Evolutionary conservation across 345 rosid species (phyloP).

Genomic region (Kernera saxatilis): DNA sequence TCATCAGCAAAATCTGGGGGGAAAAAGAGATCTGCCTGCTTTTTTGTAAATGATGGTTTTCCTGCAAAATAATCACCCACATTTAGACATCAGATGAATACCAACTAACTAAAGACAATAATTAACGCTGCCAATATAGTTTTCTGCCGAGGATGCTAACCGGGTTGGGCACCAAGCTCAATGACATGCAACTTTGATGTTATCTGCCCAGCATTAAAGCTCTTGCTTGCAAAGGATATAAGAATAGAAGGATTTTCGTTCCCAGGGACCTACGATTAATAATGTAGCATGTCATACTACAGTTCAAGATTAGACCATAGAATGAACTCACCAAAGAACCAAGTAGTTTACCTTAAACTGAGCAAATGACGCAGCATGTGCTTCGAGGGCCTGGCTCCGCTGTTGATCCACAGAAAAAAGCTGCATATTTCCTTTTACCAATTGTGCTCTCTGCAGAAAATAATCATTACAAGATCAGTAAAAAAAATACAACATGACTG

Average conservation of each 20-base stretch:
- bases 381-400: slow-evolving; percentile 99
- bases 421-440: slow-evolving; percentile 95
- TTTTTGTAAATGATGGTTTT: slow-evolving; percentile 87
- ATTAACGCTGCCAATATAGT: not conserved
- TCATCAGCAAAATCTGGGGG: slow-evolving; percentile 99
- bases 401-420: slow-evolving; percentile 95
- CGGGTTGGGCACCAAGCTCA: slow-evolving; percentile 99
- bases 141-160: slow-evolving; percentile 29
- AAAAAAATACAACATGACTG: not conserved
- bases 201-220: slow-evolving; percentile 85
- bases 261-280: slow-evolving; percentile 67
- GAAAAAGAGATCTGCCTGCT: slow-evolving; percentile 96
- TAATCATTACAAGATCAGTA: not conserved
- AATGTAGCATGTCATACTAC: slow-evolving; percentile 2
- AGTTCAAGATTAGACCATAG: slow-evolving; percentile 2
- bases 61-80: slow-evolving; percentile 41
- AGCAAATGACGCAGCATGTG: slow-evolving; percentile 98
- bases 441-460: slow-evolving; percentile 62
- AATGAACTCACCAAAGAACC: not conserved
- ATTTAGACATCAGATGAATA: not conserved
- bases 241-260: slow-evolving; percentile 91
- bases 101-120: not conserved
- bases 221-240: slow-evolving; percentile 87
- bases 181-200: slow-evolving; percentile 89
- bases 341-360: slow-evolving; percentile 57